phyloP scores from a whole-genome alignment of 2,329 filamentous ascomycete species.

The Colletotrichum endophyticum region DNA sequence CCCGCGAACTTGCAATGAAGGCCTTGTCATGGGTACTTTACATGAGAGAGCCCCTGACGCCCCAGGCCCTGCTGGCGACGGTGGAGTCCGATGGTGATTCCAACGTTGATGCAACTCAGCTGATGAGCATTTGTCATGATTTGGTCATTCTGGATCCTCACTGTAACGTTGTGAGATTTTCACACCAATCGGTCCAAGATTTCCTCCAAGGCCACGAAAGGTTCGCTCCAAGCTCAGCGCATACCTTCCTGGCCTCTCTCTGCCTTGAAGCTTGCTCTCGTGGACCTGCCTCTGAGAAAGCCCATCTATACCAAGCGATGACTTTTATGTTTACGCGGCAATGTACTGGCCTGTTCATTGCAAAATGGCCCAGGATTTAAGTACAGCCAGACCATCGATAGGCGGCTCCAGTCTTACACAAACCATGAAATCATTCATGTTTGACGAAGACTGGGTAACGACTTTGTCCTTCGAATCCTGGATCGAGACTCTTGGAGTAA shows the following conservation, averaged over 20 bases:
- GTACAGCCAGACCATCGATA: fast-evolving
- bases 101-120: not conserved
- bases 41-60: not conserved
- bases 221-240: not conserved
- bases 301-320: not conserved
- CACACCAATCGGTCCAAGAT: not conserved
- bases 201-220: not conserved
- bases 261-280: not conserved
- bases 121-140: not conserved
- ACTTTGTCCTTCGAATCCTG: not conserved
- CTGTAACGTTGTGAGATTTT: not conserved
- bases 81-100: too few species aligned
- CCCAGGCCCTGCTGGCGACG: not conserved
- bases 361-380: not conserved
- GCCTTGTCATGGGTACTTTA: not conserved
- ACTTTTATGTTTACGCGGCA: not conserved
- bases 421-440: not conserved
- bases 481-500: too few species aligned
- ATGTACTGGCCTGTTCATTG: not conserved
- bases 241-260: not conserved
- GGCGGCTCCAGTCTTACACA: fast-evolving
- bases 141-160: not conserved
- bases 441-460: not conserved
- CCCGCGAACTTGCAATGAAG: not conserved
- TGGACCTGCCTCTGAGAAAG: fast-evolving